Percentiles rank a stretch among this genome's conserved stretches.
Conservation (phyloP, 768 basidiomycete genomes). For the Lactarius hatsudake region DNA sequence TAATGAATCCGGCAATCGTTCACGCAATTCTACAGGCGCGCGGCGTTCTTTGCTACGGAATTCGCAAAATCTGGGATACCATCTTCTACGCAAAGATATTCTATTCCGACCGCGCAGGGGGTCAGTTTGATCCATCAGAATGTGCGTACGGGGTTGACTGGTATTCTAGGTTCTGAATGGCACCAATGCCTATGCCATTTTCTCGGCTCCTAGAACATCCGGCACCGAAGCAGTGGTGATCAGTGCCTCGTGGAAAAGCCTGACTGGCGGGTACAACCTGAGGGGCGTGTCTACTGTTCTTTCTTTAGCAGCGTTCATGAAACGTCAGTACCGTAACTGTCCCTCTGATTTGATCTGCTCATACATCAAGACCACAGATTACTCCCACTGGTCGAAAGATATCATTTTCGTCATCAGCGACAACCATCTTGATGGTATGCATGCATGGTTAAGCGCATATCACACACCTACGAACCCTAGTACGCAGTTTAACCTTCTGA, state of each 20-base stretch:
- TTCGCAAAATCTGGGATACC: slow-evolving; percentile 75
- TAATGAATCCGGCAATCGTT: not conserved
- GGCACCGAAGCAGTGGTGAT: slow-evolving; percentile 91
- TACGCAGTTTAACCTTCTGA: slow-evolving; percentile 35
- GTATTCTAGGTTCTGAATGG: slow-evolving; percentile 52
- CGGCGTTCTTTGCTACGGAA: slow-evolving; percentile 55
- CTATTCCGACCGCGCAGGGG: slow-evolving; percentile 48
- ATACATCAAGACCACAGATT: slow-evolving; percentile 44
- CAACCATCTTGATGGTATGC: slow-evolving; percentile 85
- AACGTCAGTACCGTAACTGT: slow-evolving; percentile 49
- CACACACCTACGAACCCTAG: slow-evolving; percentile 68
- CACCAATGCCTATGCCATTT: slow-evolving; percentile 77
- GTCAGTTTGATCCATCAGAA: slow-evolving; percentile 39
- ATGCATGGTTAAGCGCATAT: slow-evolving; percentile 87
- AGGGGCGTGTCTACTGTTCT: slow-evolving; percentile 86
- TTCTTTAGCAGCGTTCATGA: slow-evolving; percentile 78
- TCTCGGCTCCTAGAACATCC: slow-evolving; percentile 85
- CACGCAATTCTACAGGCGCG: slow-evolving; percentile 49
- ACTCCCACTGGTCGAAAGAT: slow-evolving; percentile 94
- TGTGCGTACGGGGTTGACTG: slow-evolving; percentile 3
- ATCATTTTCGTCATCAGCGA: slow-evolving; percentile 88
- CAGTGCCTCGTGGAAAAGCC: slow-evolving; percentile 86
- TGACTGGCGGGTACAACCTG: slow-evolving; percentile 66
- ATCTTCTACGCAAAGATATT: slow-evolving; percentile 66
- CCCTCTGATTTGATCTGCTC: slow-evolving; percentile 3